phyloP scores from a whole-genome alignment of 1,139 yeast genomes.

The Blastobotrys illinoisensis region DNA sequence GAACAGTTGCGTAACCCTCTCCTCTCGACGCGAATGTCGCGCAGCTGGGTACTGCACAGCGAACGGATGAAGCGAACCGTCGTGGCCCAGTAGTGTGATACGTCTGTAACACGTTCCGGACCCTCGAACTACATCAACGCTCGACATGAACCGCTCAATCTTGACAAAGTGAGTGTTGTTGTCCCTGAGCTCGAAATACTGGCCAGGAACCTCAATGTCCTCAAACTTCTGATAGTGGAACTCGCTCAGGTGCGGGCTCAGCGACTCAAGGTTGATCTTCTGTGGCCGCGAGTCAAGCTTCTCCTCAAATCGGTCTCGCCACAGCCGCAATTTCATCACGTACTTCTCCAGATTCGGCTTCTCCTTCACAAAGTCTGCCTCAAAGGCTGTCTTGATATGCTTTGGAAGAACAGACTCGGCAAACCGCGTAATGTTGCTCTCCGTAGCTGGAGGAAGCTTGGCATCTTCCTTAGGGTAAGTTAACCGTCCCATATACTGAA shows the following conservation, averaged over 20 bases:
- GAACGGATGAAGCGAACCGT: conserved; percentile 86
- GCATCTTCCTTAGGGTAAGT: conserved; percentile 87
- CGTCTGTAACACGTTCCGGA: conserved; percentile 91
- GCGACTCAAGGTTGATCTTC: conserved; percentile 74
- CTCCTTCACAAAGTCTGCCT: conserved; percentile 79
- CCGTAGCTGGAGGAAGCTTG: conserved; percentile 85
- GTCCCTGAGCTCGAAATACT: conserved; percentile 70
- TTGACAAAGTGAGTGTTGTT: conserved; percentile 82
- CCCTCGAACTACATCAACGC: conserved; percentile 83
- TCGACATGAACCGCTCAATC: conserved; percentile 88
- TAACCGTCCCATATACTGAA: conserved; percentile 73
- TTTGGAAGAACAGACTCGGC: conserved; percentile 92
- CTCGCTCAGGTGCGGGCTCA: conserved; percentile 92
- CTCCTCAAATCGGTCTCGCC: conserved; percentile 92
- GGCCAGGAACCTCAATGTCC: conserved; percentile 97
- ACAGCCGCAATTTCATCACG: conserved; percentile 72
- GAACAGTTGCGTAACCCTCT: conserved; percentile 85
- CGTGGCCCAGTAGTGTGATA: conserved; percentile 85
- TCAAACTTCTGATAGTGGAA: conserved; percentile 98
- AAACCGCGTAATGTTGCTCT: conserved; percentile 79
- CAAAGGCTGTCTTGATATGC: conserved; percentile 85
- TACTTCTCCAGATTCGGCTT: conserved; percentile 89
- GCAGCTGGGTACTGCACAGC: conserved; percentile 98
- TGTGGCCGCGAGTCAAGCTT: conserved; percentile 74
- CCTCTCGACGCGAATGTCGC: conserved; percentile 95